Evolutionary conservation across 1,284 basidiomycete genomes (phyloP).

Genomic region (Salmacisia buchloeana): DNA sequence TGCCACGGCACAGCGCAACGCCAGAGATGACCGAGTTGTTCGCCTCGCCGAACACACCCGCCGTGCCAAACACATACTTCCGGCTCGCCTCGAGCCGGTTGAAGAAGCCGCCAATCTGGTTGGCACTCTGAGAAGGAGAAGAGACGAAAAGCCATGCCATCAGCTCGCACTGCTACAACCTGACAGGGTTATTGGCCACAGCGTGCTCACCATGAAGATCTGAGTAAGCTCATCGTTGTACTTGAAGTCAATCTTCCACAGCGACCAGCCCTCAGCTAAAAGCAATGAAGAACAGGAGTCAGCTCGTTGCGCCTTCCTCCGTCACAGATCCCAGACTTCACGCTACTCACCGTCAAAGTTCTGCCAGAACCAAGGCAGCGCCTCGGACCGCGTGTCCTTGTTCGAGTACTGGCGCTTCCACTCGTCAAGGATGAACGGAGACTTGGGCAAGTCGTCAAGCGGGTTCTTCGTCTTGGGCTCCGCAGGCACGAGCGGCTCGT

Average conservation of each 20-base stretch:
- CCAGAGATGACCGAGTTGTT: slow-evolving; percentile 63
- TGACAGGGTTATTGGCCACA: slow-evolving; percentile 11
- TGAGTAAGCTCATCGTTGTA: slow-evolving; percentile 91
- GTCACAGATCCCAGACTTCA: neutral
- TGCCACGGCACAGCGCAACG: slow-evolving; percentile 73
- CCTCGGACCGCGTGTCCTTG: slow-evolving; percentile 66
- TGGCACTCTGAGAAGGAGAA: slow-evolving; percentile 67
- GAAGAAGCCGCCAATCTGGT: slow-evolving; percentile 84
- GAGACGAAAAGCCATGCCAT: neutral
- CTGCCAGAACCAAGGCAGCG: slow-evolving; percentile 43
- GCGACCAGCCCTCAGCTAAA: slow-evolving; percentile 69
- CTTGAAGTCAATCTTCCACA: slow-evolving; percentile 91
- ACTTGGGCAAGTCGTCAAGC: slow-evolving; percentile 84
- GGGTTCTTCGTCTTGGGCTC: slow-evolving; percentile 83
- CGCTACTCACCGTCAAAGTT: slow-evolving; percentile 66
- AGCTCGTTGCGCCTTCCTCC: neutral
- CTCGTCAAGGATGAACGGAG: slow-evolving; percentile 88
- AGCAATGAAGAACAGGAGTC: slow-evolving; percentile 28
- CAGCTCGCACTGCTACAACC: too few species aligned
- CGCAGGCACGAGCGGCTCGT: slow-evolving; percentile 54
- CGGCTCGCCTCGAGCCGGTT: slow-evolving; percentile 62
- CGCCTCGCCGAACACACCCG: slow-evolving; percentile 78
- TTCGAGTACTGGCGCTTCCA: slow-evolving; percentile 98
- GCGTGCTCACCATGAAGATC: slow-evolving; percentile 50
- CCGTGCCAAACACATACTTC: slow-evolving; percentile 73